phyloP scores from a whole-genome alignment of 805 yeast species.

The Candida maris region DNA sequence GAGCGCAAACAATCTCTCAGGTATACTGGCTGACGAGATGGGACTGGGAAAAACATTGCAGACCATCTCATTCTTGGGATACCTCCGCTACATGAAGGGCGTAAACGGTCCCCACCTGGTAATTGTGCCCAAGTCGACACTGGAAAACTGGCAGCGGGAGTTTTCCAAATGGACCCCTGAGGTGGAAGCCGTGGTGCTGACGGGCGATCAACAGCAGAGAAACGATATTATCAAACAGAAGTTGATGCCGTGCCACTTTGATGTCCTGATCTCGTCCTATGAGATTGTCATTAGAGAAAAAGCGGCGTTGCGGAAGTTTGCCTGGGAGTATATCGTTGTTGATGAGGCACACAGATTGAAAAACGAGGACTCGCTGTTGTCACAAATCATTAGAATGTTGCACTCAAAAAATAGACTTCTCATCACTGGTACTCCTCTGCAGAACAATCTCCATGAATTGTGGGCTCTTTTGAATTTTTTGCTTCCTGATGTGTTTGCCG shows the following conservation, averaged over 20 bases:
- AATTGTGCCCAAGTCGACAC: slow-evolving; percentile 75
- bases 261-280: slow-evolving; percentile 67
- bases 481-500: slow-evolving; percentile 74
- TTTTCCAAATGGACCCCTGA: slow-evolving; percentile 79
- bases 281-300: slow-evolving; percentile 78
- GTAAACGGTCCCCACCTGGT: slow-evolving; percentile 71
- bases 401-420: slow-evolving; percentile 65
- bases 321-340: slow-evolving; percentile 73
- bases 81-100: slow-evolving; percentile 56
- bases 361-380: slow-evolving; percentile 67
- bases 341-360: slow-evolving; percentile 85
- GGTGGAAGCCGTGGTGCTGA: slow-evolving; percentile 62
- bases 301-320: slow-evolving; percentile 58
- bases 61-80: slow-evolving; percentile 73
- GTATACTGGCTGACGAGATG: slow-evolving; percentile 84
- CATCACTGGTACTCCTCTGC: slow-evolving; percentile 81
- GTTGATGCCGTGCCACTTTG: slow-evolving; percentile 60
- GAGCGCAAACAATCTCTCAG: slow-evolving; percentile 64
- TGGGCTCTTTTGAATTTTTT: slow-evolving; percentile 79
- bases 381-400: slow-evolving; percentile 72
- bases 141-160: slow-evolving; percentile 79
- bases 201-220: slow-evolving; percentile 73
- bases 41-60: slow-evolving; percentile 81
- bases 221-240: slow-evolving; percentile 46
- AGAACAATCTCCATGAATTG: slow-evolving; percentile 72